Base-by-base conservation (phyloP, 176 grass and related monocot genomes). In the Alopecurus myosuroides region DNA sequence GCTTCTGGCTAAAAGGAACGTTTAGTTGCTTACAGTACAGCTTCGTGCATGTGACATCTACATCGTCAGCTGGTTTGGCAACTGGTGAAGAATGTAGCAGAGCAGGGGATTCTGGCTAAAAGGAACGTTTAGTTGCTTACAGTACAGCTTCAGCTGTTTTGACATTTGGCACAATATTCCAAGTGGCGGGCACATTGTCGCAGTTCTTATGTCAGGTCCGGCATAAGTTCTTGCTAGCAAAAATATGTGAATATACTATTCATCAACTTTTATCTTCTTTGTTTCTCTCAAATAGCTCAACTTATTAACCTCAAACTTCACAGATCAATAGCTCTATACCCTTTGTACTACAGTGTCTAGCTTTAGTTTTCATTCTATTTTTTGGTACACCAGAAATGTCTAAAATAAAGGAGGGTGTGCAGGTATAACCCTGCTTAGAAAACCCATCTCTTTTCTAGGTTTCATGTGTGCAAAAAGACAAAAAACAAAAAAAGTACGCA, bases 121-220 rank as follows among this genome's bases (percentile, higher is more conserved):
- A 40, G 33, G 44, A n/a, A 66, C 10, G 29, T 48, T 45, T 14
- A 31, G 40, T 44, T 72, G 69, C 42, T 72, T 72, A 45, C 77
- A 19, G 76, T 61, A 30, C 77, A 14, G 57, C 42, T 81, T 81
- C 79, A 29, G 60, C 58, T 85, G 82, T 77, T 77, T 76, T 68
- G 60, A 77, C 61, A 77, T 77, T 68, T 17, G 26, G 4, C 23
- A 12, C 72, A 29, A 49, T 35, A 28, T 71, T 35, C 39, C 14
- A 30, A 51, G 41, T 14, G 36, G 77, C 20, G 49, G 12, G 39
- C 35, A 77, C 41, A 39, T 20, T 66, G 40, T 76, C 29, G 23
- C 42, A 77, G 17, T 13, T 46, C 34, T 57, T 10, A 17, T 36
- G 31, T 66, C 15, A 64, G 17, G 22, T 45, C n/a, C n/a, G 44